phyloP scores from a whole-genome alignment of 1,284 basidiomycete genomes.

The Leccinum subfulvum region DNA sequence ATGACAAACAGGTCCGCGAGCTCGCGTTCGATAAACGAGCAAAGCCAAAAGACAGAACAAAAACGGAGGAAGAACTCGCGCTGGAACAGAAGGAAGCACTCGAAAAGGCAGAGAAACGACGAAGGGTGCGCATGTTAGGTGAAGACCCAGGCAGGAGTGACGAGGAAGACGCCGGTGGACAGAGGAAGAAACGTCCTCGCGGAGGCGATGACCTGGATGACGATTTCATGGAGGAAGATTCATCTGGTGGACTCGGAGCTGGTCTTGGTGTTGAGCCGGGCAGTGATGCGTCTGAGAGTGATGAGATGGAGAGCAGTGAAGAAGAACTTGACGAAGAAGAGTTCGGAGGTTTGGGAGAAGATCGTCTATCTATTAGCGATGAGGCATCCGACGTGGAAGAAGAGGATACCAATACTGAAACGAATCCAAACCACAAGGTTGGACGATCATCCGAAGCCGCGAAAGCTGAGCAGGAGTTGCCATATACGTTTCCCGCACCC shows the following conservation, averaged over 20 bases:
- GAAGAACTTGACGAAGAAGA: slow-evolving; percentile 40
- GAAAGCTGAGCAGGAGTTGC: slow-evolving; percentile 59
- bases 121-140: slow-evolving; percentile 86
- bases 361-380: slow-evolving; percentile 34
- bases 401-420: slow-evolving; percentile 44
- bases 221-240: slow-evolving; percentile 70
- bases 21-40: slow-evolving; percentile 93
- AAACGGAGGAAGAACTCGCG: slow-evolving; percentile 94
- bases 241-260: slow-evolving; percentile 47
- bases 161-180: slow-evolving; percentile 47
- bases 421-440: slow-evolving; percentile 32
- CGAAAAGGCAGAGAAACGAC: slow-evolving; percentile 41
- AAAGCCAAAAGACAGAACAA: slow-evolving; percentile 93
- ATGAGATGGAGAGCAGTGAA: slow-evolving; percentile 40
- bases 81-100: slow-evolving; percentile 85
- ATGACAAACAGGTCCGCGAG: slow-evolving; percentile 90
- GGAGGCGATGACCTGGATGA: slow-evolving; percentile 90
- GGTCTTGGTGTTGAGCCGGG: slow-evolving; percentile 43
- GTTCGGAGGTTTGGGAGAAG: slow-evolving; percentile 37
- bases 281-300: slow-evolving; percentile 23
- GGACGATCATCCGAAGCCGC: slow-evolving; percentile 33
- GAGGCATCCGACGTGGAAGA: slow-evolving; percentile 35
- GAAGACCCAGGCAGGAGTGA: slow-evolving; percentile 63
- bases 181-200: slow-evolving; percentile 46
- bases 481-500: slow-evolving; percentile 92